Evolutionary conservation across 495 filamentous ascomycete species (phyloP).

Genomic region (Xylaria palmicola): DNA sequence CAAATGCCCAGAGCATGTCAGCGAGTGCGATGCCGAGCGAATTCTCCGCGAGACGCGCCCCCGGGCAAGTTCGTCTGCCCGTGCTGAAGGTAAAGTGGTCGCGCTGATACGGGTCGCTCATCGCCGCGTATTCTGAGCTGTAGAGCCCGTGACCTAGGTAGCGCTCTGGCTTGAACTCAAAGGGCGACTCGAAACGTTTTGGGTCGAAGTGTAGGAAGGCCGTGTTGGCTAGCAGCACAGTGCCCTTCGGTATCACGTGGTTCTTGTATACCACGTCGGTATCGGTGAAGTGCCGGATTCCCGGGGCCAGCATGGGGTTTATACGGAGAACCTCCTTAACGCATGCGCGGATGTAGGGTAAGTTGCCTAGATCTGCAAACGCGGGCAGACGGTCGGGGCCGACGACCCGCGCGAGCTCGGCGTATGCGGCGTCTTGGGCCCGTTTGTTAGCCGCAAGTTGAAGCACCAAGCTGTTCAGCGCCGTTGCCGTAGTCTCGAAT

Average conservation of each 20-base stretch:
- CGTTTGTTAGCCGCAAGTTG: conserved; percentile 34
- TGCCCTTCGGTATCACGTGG: conserved; percentile 40
- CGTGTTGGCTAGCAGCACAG: conserved; percentile 33
- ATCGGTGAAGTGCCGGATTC: conserved; percentile 48
- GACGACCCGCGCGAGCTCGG: neutral
- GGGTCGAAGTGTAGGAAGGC: conserved; percentile 26
- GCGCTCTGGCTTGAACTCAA: conserved; percentile 33
- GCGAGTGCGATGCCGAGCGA: conserved; percentile 22
- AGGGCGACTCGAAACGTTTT: conserved; percentile 18
- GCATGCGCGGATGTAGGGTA: conserved; percentile 45
- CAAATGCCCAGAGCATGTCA: neutral
- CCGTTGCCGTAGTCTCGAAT: conserved; percentile 52
- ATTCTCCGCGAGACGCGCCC: conserved; percentile 50
- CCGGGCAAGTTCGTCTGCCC: conserved; percentile 51
- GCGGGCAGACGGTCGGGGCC: conserved; percentile 22
- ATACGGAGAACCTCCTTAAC: conserved; percentile 54
- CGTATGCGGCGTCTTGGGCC: neutral
- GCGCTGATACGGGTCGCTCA: conserved; percentile 44
- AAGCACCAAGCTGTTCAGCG: conserved; percentile 49
- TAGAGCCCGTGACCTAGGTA: conserved; percentile 39
- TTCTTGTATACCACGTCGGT: conserved; percentile 43
- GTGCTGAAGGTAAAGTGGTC: conserved; percentile 52
- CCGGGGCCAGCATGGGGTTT: conserved; percentile 47
- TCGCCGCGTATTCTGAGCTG: conserved; percentile 40
- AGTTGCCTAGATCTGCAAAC: conserved; percentile 42